Evolutionary conservation across 2,329 filamentous ascomycete genomes (phyloP).

Genomic region (Beauveria sp.): DNA sequence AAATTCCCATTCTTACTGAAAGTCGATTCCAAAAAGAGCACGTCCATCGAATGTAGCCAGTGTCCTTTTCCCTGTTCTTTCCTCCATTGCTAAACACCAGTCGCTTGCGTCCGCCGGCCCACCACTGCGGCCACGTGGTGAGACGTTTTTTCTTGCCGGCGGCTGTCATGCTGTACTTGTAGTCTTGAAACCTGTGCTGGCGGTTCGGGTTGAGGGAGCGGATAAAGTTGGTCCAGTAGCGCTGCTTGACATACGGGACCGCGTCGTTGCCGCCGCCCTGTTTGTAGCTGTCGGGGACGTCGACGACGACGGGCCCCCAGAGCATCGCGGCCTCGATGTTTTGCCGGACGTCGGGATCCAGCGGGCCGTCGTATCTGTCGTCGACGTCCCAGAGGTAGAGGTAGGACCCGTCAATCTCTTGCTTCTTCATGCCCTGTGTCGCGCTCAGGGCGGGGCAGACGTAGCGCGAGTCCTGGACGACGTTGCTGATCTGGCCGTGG

Average conservation of each 20-base stretch:
- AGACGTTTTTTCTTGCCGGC: background rate
- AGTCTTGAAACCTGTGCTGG: background rate
- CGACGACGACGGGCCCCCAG: slow-evolving; percentile 49
- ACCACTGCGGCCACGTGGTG: background rate
- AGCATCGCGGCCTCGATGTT: slow-evolving; percentile 60
- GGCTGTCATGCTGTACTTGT: background rate
- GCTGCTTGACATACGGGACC: slow-evolving; percentile 55
- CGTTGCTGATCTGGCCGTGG: slow-evolving; percentile 30
- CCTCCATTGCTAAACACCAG: background rate
- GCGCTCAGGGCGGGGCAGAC: slow-evolving; percentile 28
- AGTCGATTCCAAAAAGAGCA: background rate
- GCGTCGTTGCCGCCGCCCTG: slow-evolving; percentile 42
- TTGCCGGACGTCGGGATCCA: slow-evolving; percentile 58
- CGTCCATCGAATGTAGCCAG: background rate
- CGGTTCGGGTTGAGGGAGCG: slow-evolving; percentile 58
- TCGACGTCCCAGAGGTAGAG: slow-evolving; percentile 65
- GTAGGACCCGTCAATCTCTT: slow-evolving; percentile 41
- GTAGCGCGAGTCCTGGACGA: slow-evolving; percentile 28
- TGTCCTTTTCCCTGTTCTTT: background rate
- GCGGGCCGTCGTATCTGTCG: slow-evolving; percentile 43
- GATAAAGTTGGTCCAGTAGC: slow-evolving; percentile 71
- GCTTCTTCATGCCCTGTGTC: slow-evolving; percentile 20
- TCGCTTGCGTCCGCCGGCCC: background rate
- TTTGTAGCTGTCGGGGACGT: slow-evolving; percentile 47
- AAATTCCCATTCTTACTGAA: background rate